Conservation (phyloP, 805 yeast species). For the Komagataella kurtzmanii region DNA sequence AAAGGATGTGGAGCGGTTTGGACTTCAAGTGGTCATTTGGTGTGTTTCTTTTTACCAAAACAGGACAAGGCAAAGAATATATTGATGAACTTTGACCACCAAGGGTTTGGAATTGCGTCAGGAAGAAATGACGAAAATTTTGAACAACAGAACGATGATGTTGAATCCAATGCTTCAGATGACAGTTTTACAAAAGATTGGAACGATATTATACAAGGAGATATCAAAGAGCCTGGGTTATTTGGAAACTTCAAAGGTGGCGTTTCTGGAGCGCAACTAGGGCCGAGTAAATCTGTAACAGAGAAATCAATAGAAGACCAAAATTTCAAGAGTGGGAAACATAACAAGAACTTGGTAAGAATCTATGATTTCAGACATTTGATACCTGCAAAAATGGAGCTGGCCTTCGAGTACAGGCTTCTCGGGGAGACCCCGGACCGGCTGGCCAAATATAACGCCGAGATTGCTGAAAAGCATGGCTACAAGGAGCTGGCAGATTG, state of each 20-base stretch:
- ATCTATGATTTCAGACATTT: constrained; percentile 54
- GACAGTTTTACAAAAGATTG: constrained; percentile 58
- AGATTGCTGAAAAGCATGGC: constrained; percentile 53
- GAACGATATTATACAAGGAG: constrained; percentile 8
- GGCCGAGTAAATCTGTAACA: constrained; percentile 21
- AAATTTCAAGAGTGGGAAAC: constrained; percentile 7
- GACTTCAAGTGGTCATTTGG: constrained; percentile 66
- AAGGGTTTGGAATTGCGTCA: constrained; percentile 30
- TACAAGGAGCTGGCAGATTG: constrained; percentile 52
- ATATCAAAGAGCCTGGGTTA: constrained; percentile 29
- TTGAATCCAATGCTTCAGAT: constrained; percentile 22
- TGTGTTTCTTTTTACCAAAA: constrained; percentile 68
- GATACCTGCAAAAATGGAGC: constrained; percentile 61
- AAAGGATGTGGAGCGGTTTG: constrained; percentile 90
- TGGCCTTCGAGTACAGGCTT: constrained; percentile 55
- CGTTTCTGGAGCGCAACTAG: constrained; percentile 13
- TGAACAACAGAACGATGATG: constrained; percentile 1
- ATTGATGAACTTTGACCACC: constrained; percentile 37
- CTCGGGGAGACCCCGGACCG: constrained; percentile 51
- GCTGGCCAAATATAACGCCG: constrained; percentile 56
- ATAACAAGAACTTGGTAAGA: constrained; percentile 40
- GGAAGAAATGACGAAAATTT: constrained; percentile 17
- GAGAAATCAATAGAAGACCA: constrained; percentile 17
- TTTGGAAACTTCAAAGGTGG: constrained; percentile 7
- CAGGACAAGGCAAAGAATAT: constrained; percentile 25